Conservation (phyloP, 169 alveolate genomes). For the Cryptosporidium bovis region DNA sequence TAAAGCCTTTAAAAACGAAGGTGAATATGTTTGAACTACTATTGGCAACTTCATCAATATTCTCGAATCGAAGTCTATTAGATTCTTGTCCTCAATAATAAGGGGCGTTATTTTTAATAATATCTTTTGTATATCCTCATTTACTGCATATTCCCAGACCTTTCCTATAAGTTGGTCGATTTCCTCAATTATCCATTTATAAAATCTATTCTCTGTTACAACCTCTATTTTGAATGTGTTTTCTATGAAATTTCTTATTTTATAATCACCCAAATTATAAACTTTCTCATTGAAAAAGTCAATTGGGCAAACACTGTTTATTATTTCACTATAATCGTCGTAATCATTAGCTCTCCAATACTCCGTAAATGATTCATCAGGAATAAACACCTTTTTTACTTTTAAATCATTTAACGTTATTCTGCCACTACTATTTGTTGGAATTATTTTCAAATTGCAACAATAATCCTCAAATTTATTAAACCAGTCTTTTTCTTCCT, state of each 20-base stretch:
- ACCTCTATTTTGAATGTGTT: conserved; percentile 8
- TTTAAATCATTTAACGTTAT: neutral
- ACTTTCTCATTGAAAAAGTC: conserved; percentile 24
- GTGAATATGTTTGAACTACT: conserved; percentile 71
- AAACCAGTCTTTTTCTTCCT: neutral
- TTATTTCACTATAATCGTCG: conserved; percentile 17
- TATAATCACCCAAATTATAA: neutral
- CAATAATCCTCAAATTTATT: neutral
- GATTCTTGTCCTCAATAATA: conserved; percentile 27
- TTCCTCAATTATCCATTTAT: conserved; percentile 24
- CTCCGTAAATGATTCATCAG: conserved; percentile 25
- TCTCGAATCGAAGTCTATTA: conserved; percentile 1
- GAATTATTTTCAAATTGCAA: conserved; percentile 2
- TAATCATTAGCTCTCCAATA: conserved; percentile 6
- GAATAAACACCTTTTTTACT: conserved; percentile 2
- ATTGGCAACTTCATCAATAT: conserved; percentile 48
- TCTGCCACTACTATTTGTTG: conserved; percentile 1
- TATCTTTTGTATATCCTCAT: conserved; percentile 25
- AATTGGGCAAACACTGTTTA: conserved; percentile 16
- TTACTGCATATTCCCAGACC: conserved; percentile 61
- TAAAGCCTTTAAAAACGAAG: conserved; percentile 61
- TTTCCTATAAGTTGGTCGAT: conserved; percentile 15
- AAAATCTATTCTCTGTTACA: conserved; percentile 13
- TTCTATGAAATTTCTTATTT: neutral
- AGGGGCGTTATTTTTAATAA: conserved; percentile 54